Evolutionary conservation across 768 basidiomycete genomes (phyloP), one percentile per base, ranked within the genome.

Genomic region (Tricholoma matsutake): DNA sequence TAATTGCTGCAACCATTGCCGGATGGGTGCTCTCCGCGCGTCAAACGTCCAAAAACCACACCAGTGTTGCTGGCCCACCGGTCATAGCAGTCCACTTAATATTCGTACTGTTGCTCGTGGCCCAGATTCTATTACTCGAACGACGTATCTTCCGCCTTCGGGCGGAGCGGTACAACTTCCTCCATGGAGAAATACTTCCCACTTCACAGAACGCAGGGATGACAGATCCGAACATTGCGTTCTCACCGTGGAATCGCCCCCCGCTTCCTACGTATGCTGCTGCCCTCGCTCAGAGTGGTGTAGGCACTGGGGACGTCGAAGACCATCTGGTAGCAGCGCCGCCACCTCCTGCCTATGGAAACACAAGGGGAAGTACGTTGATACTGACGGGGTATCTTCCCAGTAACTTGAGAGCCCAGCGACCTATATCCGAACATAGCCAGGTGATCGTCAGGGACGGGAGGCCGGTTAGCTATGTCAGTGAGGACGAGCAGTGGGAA

Each of bases 281-380:
- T 18, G 83, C 85, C 2, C 75, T 92, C n/a, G 81, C 83, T 7
- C 81, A 87, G 63, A 85, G 83, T 69, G 88, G 88, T 13, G 79
- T 77, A 13, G 87, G 86, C 35, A 90, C 89, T 4, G 89, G 88
- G 43, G 89, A 91, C 70, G 88, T 88, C 28, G 89, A 91, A 65
- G 88, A 89, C 69, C 77, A 83, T 67, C 69, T 81, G 37, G 91
- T 89, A 60, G 88, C 87, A 3, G 80, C 77, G 18, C 79, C 85
- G 4, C 88, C 89, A 1, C 89, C 89, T 6, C 89, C 89, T 9
- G 86, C 87, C n/a, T 91, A 91, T 69, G 89, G 89, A 22, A 81
- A 88, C 65, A 88, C 86, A 18, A 81, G 88, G 53, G 88, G 87
- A 35, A 88, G 86, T 73, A 87, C 79, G 18, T 76, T 90, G 47